These are phyloP conservation scores for Discostella pseudostelligera DNA, from an alignment of 108 stramenopile genomes.

Conservation along the genomic window DNA sequence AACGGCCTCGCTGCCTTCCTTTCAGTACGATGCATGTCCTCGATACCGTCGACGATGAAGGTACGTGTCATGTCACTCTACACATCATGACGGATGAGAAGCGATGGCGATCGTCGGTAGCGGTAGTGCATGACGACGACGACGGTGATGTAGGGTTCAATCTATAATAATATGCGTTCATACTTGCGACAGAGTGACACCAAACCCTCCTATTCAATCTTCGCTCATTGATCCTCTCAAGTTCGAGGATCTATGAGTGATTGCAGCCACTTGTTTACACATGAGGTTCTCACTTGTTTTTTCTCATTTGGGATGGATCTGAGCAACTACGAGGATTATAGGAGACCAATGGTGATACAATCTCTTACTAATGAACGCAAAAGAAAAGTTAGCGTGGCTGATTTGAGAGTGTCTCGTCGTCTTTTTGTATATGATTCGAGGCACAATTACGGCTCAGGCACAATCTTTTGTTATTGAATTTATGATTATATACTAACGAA, in stretches of 20 bases:
- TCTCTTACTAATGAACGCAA: constrained; percentile 45
- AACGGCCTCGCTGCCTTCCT: constrained; percentile 13
- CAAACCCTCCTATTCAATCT: constrained; percentile 22
- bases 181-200: constrained; percentile 45
- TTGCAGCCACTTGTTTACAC: too few species aligned
- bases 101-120: too few species aligned
- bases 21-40: constrained; percentile 47
- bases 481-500: too few species aligned
- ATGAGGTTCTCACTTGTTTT: background rate
- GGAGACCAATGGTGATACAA: constrained; percentile 28
- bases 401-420: constrained; percentile 36
- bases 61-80: too few species aligned
- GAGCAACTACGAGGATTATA: constrained; percentile 5
- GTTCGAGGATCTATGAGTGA: too few species aligned
- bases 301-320: constrained; percentile 24
- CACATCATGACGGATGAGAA: too few species aligned
- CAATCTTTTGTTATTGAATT: too few species aligned
- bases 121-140: background rate
- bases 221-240: too few species aligned
- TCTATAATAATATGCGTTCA: constrained; percentile 15
- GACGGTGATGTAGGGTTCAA: background rate
- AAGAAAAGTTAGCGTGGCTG: constrained; percentile 22
- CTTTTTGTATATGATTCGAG: constrained; percentile 17
- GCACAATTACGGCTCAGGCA: constrained; percentile 38
- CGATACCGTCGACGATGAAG: constrained; percentile 54